A percentile compares a stretch with the other conserved stretches of the same genome.
phyloP scores from a whole-genome alignment of 306 rosid species.

The Castanea mollissima region DNA sequence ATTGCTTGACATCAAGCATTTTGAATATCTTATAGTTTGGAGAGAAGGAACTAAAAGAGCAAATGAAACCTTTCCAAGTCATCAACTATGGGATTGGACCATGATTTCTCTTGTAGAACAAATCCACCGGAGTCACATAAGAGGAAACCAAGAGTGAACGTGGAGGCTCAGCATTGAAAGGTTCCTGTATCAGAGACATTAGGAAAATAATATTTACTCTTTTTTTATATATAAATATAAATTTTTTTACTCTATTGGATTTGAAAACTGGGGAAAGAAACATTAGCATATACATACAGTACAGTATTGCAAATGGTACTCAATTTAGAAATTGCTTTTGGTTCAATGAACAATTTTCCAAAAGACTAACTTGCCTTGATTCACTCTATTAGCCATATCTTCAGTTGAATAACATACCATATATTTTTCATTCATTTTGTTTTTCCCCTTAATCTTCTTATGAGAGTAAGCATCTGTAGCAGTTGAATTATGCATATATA shows the following conservation, averaged over 20 bases:
- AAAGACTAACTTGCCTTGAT: neutral
- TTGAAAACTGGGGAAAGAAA: neutral
- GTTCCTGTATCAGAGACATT: constrained; percentile 44
- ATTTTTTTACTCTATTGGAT: neutral
- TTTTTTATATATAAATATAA: neutral
- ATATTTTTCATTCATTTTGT: neutral
- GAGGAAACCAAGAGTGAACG: constrained; percentile 61
- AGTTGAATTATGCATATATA: neutral
- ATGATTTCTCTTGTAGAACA: constrained; percentile 91
- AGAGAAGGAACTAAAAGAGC: neutral
- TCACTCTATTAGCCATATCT: constrained; percentile 1
- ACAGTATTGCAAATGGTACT: neutral
- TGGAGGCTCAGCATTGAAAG: constrained; percentile 89
- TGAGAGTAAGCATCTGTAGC: neutral
- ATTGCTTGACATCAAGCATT: neutral
- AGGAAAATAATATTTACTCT: neutral
- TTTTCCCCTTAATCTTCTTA: neutral
- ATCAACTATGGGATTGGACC: constrained; percentile 80
- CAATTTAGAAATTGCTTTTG: neutral
- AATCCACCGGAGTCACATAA: constrained; percentile 72
- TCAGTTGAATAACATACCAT: neutral
- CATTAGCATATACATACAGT: neutral
- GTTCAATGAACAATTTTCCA: neutral
- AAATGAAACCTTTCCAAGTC: constrained; percentile 59
- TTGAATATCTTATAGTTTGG: neutral